Evolutionary conservation across 495 filamentous ascomycete genomes (phyloP).

Genomic region (Darksidea phi): DNA sequence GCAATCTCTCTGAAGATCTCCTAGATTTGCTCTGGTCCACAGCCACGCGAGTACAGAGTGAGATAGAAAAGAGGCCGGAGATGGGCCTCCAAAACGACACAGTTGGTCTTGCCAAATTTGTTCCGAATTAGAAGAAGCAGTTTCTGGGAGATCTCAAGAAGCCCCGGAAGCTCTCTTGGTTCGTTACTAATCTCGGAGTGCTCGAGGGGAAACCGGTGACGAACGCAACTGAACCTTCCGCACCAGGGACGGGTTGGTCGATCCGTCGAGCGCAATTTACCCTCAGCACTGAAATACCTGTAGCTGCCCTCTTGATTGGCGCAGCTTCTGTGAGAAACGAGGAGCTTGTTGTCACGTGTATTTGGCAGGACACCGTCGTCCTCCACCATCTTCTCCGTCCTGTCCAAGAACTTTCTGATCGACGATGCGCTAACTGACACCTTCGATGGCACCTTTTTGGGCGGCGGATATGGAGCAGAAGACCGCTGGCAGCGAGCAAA

Average conservation of each 20-base stretch:
- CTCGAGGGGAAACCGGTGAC: conserved; percentile 5
- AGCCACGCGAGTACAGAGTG: conserved; percentile 8
- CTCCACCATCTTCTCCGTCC: too few relatives aligned
- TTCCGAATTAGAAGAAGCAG: conserved; percentile 13
- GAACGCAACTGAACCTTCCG: too few relatives aligned
- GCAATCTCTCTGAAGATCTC: conserved; percentile 12
- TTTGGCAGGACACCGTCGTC: conserved; percentile 16
- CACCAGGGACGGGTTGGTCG: too few relatives aligned
- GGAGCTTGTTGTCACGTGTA: conserved; percentile 8
- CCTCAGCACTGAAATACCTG: conserved; percentile 16
- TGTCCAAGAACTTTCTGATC: too few relatives aligned
- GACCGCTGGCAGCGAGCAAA: background rate
- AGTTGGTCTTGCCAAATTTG: conserved; percentile 11
- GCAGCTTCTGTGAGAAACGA: conserved; percentile 2
- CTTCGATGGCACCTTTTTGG: too few relatives aligned
- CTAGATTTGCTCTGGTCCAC: conserved; percentile 7
- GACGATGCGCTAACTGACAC: too few relatives aligned
- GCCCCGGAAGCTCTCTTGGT: conserved; percentile 17
- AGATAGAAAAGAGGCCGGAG: conserved; percentile 10
- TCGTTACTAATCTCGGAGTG: conserved; percentile 13
- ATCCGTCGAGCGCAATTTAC: conserved; percentile 15
- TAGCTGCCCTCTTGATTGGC: conserved; percentile 11
- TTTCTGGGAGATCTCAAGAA: conserved; percentile 6
- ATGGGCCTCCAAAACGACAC: conserved; percentile 9
- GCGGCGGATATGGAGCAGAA: background rate